Base-by-base conservation (phyloP, 129 eudicot genomes). In the sunflower (Helianthus annuus) region DNA sequence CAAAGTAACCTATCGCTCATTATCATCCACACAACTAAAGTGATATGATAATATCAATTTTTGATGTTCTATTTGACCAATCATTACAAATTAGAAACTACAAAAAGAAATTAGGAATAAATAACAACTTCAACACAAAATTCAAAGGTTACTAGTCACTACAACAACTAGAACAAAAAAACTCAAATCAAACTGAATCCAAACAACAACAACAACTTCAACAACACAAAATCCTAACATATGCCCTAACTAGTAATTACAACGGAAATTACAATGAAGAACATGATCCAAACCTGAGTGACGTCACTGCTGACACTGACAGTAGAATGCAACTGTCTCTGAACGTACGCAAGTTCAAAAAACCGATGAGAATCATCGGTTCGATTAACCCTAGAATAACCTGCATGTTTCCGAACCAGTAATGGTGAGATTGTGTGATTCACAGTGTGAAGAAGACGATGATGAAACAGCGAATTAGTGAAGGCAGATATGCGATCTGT, bases 281-380 rank as follows among this genome's bases (percentile, higher is more conserved):
- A 56, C 58, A 57, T 29, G 42, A 9, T 14, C 42, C 59, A 63
- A 69, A 69, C 81, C 76, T 79, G 79, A 56, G 3, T 10, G 45
- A 48, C 64, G 29, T 22, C 75, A 24, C 22, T 46, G 75, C 16
- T 63, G 29, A 24, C 69, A 64, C 48, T 36, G 24, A 74, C n/a
- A 59, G 77, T 53, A 54, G 72, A 62, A 58, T 79, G 70, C 70
- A 67, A 24, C 58, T 45, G 70, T 48, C 65, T 68, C n/a, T 55
- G 7, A 11, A 59, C 27, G 52, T 34, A 52, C 53, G 46, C 16
- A 10, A 13, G 38, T 15, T 65, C 22, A 38, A 32, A 64, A 15
- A 32, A 44, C 13, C 36, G 76, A 24, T 42, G 4, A 15, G 34
- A 59, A 46, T 29, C 42, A 64, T 32, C 4, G 19, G 55, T 12